These are phyloP conservation scores for Hemileccinum rubropunctum DNA, from an alignment of 768 basidiomycete genomes.

Conservation along the genomic window DNA sequence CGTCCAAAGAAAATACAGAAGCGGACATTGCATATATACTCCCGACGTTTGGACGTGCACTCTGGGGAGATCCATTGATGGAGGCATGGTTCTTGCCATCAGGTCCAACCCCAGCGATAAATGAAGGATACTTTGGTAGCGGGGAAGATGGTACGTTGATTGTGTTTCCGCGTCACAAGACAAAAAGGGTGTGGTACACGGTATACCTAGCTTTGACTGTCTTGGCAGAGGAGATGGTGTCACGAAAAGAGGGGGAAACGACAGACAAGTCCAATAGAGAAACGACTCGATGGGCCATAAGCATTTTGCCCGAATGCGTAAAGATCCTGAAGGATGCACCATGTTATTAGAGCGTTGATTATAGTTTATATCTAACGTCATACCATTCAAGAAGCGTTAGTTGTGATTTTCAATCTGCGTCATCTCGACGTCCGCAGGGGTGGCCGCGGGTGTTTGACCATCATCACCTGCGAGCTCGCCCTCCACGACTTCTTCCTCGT, in stretches of 20 bases:
- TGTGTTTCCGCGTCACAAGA: slow-evolving; percentile 63
- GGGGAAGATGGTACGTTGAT: slow-evolving; percentile 50
- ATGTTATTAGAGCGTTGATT: slow-evolving; percentile 23
- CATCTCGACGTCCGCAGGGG: slow-evolving; percentile 27
- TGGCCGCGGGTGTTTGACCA: slow-evolving; percentile 21
- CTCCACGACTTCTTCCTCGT: slow-evolving; percentile 33
- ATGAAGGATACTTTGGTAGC: slow-evolving; percentile 53
- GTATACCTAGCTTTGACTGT: slow-evolving; percentile 58
- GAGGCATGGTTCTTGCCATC: slow-evolving; percentile 59
- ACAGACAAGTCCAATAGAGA: slow-evolving; percentile 20
- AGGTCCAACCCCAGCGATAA: slow-evolving; percentile 47
- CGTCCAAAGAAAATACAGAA: slow-evolving; percentile 13
- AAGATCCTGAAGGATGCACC: slow-evolving; percentile 43
- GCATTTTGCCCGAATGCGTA: slow-evolving; percentile 39
- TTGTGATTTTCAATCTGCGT: background rate
- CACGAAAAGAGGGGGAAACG: slow-evolving; percentile 13
- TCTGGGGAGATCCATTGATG: slow-evolving; percentile 78
- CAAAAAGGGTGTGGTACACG: slow-evolving; percentile 77
- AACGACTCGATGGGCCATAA: slow-evolving; percentile 40
- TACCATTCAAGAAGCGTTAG: slow-evolving; percentile 1
- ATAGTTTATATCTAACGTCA: background rate
- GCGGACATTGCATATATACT: slow-evolving; percentile 32
- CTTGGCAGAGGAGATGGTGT: slow-evolving; percentile 40
- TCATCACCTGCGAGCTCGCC: slow-evolving; percentile 33
- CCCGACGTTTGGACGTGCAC: slow-evolving; percentile 48